phyloP scores from a whole-genome alignment of 768 basidiomycete genomes.

The Leccinellum luteum region DNA sequence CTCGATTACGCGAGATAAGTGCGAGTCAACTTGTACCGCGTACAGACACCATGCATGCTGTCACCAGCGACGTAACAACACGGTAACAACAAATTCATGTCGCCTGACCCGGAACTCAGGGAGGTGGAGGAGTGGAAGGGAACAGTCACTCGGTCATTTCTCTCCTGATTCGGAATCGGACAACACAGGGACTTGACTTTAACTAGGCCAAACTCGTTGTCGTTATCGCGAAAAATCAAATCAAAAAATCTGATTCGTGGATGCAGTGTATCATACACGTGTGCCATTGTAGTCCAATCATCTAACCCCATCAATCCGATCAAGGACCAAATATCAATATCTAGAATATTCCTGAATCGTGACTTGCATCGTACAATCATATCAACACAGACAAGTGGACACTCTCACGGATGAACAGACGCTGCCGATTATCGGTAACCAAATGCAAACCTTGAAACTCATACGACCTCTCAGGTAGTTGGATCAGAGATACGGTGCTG shows the following conservation, averaged over 20 bases:
- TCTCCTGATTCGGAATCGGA: slow-evolving; percentile 13
- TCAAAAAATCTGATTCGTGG: slow-evolving; percentile 3
- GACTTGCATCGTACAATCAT: slow-evolving; percentile 24
- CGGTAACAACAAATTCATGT: slow-evolving; percentile 1
- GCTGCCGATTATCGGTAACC: slow-evolving; percentile 19
- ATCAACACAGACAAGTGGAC: slow-evolving; percentile 12
- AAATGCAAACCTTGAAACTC: slow-evolving; percentile 20
- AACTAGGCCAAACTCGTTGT: slow-evolving; percentile 8
- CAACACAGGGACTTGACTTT: slow-evolving; percentile 13
- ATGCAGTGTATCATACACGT: slow-evolving; percentile 31
- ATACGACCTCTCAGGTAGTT: slow-evolving; percentile 17
- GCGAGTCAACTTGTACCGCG: not conserved
- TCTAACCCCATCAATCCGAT: slow-evolving; percentile 12
- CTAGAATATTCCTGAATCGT: slow-evolving; percentile 21
- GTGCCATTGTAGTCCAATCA: slow-evolving; percentile 6
- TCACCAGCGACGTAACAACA: slow-evolving; percentile 25
- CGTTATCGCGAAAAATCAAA: not conserved
- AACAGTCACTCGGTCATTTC: slow-evolving; percentile 13
- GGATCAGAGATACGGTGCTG: slow-evolving; percentile 21
- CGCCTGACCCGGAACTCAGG: not conserved
- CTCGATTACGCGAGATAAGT: slow-evolving; percentile 20
- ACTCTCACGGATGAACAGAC: slow-evolving; percentile 31
- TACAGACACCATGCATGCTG: slow-evolving; percentile 15
- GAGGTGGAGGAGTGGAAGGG: not conserved
- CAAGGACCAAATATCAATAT: slow-evolving; percentile 25